Percentiles rank a stretch among this genome's conserved stretches.
Evolutionary conservation across 441 rosid genomes (phyloP).

Genomic region (Erodium chrysanthum): DNA sequence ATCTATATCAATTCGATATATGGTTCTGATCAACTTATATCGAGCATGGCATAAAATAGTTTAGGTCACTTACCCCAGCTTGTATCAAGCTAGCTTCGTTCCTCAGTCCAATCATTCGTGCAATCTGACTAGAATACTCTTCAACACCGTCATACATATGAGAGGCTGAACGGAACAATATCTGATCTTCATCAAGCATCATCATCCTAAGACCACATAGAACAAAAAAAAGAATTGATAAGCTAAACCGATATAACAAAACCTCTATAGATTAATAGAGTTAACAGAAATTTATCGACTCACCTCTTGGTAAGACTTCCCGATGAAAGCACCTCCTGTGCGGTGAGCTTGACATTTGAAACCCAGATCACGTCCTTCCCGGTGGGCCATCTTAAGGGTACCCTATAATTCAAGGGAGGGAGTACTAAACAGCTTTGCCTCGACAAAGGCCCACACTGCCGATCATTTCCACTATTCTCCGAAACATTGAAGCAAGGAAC

Average conservation of each 20-base stretch:
- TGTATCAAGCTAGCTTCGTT: constrained; percentile 63
- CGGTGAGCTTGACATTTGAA: constrained; percentile 76
- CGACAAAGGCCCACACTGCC: constrained; percentile 47
- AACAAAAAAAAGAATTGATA: not conserved
- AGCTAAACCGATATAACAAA: not conserved
- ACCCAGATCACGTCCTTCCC: constrained; percentile 93
- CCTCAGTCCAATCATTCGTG: constrained; percentile 89
- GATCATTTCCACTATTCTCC: constrained; percentile 51
- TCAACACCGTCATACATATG: constrained; percentile 83
- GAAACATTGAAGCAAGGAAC: constrained; percentile 82
- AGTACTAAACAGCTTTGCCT: constrained; percentile 56
- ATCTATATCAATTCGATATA: no score
- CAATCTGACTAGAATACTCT: constrained; percentile 95
- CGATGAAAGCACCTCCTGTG: constrained; percentile 84
- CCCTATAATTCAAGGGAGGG: constrained; percentile 63
- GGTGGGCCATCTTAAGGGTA: constrained; percentile 96
- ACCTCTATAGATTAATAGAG: not conserved
- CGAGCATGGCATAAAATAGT: not conserved
- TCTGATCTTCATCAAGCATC: constrained; percentile 96
- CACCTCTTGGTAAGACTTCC: constrained; percentile 93
- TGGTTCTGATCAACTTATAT: no score
- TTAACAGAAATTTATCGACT: not conserved
- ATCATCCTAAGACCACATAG: constrained; percentile 60
- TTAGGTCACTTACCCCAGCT: constrained; percentile 61
- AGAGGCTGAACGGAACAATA: constrained; percentile 85